These are phyloP conservation scores for Metroxylon sagu DNA, from an alignment of 176 grass and related monocot genomes.

Conservation along the genomic window DNA sequence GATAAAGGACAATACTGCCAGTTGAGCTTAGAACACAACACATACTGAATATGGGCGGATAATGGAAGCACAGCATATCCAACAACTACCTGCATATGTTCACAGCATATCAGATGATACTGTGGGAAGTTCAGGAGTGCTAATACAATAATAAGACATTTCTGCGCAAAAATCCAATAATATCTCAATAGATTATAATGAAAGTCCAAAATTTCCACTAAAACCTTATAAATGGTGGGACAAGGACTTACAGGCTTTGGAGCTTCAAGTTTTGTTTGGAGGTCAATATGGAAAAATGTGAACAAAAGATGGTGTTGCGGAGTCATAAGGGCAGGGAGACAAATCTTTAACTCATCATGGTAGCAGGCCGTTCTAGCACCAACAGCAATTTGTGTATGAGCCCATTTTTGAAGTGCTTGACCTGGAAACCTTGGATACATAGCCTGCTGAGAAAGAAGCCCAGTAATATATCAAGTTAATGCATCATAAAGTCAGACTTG, in stretches of 20 bases:
- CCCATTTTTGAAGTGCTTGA: conserved; percentile 68
- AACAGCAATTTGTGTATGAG: conserved; percentile 79
- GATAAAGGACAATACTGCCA: neutral
- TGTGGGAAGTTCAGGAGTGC: neutral
- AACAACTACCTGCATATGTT: conserved; percentile 50
- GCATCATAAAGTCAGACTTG: too few species aligned
- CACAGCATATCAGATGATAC: conserved; percentile 28
- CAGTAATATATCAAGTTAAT: neutral
- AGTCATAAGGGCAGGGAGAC: conserved; percentile 76
- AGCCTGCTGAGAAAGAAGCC: conserved; percentile 42
- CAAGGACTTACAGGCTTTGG: conserved; percentile 66
- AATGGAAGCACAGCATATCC: conserved; percentile 93
- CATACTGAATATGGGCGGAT: conserved; percentile 91
- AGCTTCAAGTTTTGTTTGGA: conserved; percentile 89
- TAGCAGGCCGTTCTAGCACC: conserved; percentile 77
- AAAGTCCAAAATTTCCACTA: too few species aligned
- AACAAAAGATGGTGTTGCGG: conserved; percentile 95
- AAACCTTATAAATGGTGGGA: conserved; percentile 13
- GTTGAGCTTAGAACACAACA: conserved; percentile 14
- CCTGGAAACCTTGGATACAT: conserved; percentile 63
- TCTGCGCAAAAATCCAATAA: neutral
- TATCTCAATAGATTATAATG: too few species aligned
- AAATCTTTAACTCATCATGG: conserved; percentile 97
- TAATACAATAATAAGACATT: too few species aligned
- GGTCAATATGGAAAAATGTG: conserved; percentile 91